phyloP scores from a whole-genome alignment of 495 filamentous ascomycete species.

The Bacidia rubella region DNA sequence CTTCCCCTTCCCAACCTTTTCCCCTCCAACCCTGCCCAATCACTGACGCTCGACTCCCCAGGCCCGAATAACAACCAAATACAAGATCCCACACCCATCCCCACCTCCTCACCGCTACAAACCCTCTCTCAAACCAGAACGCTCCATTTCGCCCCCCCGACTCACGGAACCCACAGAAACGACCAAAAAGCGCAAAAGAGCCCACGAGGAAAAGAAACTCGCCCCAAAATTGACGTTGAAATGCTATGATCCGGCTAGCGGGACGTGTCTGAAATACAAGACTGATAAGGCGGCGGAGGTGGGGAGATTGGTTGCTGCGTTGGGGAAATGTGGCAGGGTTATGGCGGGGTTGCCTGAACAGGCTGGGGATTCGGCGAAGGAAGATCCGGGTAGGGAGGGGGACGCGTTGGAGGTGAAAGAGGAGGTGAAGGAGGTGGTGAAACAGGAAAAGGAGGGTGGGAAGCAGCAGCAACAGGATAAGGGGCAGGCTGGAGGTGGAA shows the following conservation, averaged over 20 bases:
- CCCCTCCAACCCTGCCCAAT: neutral
- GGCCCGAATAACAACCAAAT: constrained; percentile 77
- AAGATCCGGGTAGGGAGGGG: constrained; percentile 2
- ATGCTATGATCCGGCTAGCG: constrained; percentile 74
- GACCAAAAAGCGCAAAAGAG: neutral
- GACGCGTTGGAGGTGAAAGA: constrained; percentile 1
- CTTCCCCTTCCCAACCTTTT: constrained; percentile 12
- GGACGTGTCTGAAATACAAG: constrained; percentile 75
- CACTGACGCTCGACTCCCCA: constrained; percentile 21
- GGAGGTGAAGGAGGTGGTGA: constrained; percentile 7
- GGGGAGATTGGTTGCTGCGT: constrained; percentile 55
- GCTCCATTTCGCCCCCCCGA: constrained; percentile 14
- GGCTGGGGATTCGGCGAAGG: constrained; percentile 2
- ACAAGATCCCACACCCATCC: constrained; percentile 44
- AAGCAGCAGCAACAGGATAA: constrained; percentile 1
- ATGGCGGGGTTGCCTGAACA: constrained; percentile 17
- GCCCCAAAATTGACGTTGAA: constrained; percentile 57
- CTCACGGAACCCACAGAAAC: constrained; percentile 20
- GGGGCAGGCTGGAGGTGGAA: constrained; percentile 13
- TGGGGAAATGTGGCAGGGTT: constrained; percentile 35
- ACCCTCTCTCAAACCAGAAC: constrained; percentile 10
- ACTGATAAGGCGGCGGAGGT: constrained; percentile 90
- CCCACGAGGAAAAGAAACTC: neutral
- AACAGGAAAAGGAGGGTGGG: constrained; percentile 2
- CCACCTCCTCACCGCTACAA: constrained; percentile 20